A percentile compares a stretch with the other conserved stretches of the same genome.
phyloP scores from a whole-genome alignment of 2,329 filamentous ascomycete species.

The Fusarium coffeatum region DNA sequence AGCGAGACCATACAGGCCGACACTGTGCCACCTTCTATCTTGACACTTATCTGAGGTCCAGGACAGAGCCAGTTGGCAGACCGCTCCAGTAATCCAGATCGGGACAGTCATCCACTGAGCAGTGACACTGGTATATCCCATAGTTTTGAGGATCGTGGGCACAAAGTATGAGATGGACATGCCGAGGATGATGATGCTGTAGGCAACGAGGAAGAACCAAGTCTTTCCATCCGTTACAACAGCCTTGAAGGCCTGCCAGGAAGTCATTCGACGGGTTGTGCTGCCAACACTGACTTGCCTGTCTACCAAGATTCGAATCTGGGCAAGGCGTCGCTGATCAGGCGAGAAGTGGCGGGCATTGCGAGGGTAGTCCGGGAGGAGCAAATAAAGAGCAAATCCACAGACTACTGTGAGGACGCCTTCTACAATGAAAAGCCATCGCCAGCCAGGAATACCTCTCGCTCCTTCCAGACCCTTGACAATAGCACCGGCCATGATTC shows the following conservation, averaged over 20 bases:
- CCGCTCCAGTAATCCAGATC: not conserved
- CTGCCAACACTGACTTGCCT: not conserved
- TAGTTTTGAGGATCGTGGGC: slow-evolving; percentile 60
- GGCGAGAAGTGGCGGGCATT: slow-evolving; percentile 11
- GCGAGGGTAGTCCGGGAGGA: slow-evolving; percentile 27
- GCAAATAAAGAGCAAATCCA: slow-evolving; percentile 4
- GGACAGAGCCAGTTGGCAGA: not conserved
- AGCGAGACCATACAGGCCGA: not conserved
- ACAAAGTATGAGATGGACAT: slow-evolving; percentile 64
- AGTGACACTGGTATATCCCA: slow-evolving; percentile 58
- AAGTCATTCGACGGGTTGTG: not conserved
- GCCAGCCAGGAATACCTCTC: slow-evolving; percentile 24
- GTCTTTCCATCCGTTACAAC: slow-evolving; percentile 44
- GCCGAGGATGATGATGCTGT: slow-evolving; percentile 59
- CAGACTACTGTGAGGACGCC: slow-evolving; percentile 19
- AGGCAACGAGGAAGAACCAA: slow-evolving; percentile 57
- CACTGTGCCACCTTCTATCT: slow-evolving; percentile 5
- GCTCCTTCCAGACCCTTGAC: slow-evolving; percentile 22
- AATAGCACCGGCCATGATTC: slow-evolving; percentile 32
- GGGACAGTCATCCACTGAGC: slow-evolving; percentile 46
- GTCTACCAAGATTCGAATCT: slow-evolving; percentile 19
- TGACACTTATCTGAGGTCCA: slow-evolving; percentile 23
- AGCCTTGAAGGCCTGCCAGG: slow-evolving; percentile 20
- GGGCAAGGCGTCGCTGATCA: slow-evolving; percentile 12
- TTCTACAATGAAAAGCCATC: slow-evolving; percentile 31